Percentiles rank a stretch among this genome's conserved stretches.
phyloP scores from a whole-genome alignment of 371 early-diverging fungal species.

The Zopfochytrium polystomum region DNA sequence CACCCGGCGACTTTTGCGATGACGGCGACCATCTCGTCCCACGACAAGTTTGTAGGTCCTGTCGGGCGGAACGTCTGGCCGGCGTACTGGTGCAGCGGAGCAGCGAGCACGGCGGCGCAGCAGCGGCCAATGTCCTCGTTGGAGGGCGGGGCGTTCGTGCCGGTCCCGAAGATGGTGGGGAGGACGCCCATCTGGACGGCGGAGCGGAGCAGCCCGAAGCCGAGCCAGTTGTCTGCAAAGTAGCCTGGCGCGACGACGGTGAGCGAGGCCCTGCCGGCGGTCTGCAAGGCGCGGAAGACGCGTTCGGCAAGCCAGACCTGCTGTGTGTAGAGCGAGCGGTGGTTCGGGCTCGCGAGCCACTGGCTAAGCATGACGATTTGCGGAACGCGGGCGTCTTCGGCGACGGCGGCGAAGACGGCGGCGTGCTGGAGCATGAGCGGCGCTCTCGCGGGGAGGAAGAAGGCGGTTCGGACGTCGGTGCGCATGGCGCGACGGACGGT shows the following conservation, averaged over 20 bases:
- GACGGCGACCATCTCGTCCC: too few relatives aligned
- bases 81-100: too few relatives aligned
- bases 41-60: neutral
- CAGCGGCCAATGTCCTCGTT: neutral
- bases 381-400: neutral
- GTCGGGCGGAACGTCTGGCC: too few relatives aligned
- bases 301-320: constrained; percentile 6
- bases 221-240: constrained; percentile 10
- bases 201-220: constrained; percentile 1
- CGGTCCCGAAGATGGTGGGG: neutral
- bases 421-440: constrained; percentile 1
- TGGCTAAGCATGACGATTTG: neutral
- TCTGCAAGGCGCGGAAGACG: constrained; percentile 5
- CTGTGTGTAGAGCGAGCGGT: constrained; percentile 1
- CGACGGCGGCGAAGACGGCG: too few relatives aligned
- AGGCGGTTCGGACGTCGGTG: constrained; percentile 2
- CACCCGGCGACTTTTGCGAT: too few relatives aligned
- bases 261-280: neutral
- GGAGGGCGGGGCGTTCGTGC: neutral
- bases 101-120: neutral
- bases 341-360: constrained; percentile 2
- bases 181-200: neutral
- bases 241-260: neutral
- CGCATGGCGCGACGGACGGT: neutral
- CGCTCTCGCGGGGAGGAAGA: neutral